Evolutionary conservation across 164 flowering plant genomes (phyloP).

Genomic region (Platanus orientalis): DNA sequence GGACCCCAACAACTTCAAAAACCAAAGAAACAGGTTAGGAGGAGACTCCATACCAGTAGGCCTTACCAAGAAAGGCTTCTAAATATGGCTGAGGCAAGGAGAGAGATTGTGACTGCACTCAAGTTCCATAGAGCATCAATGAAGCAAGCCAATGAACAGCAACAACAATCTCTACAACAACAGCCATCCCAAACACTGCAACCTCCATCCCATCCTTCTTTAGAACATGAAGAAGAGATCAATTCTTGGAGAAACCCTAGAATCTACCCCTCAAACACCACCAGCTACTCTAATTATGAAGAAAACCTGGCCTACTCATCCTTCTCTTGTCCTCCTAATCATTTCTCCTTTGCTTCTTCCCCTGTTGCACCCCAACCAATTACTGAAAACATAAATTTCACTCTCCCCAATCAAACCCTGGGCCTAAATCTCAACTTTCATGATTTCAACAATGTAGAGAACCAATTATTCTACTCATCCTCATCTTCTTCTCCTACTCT

Average conservation of each 20-base stretch:
- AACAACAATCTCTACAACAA: constrained; percentile 5
- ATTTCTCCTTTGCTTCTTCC: constrained; percentile 32
- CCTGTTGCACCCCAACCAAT: constrained; percentile 25
- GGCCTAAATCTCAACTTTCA: constrained; percentile 85
- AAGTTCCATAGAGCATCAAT: constrained; percentile 84
- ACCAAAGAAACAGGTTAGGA: constrained; percentile 74
- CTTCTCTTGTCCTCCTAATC: constrained; percentile 20
- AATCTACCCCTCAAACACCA: constrained; percentile 35
- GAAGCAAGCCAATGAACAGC: constrained; percentile 66
- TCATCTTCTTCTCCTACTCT: constrained; percentile 48
- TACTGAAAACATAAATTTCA: constrained; percentile 43
- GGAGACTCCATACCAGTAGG: constrained; percentile 77
- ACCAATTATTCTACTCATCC: constrained; percentile 26
- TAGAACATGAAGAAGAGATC: constrained; percentile 29
- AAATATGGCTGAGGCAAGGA: constrained; percentile 87
- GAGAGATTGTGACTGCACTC: constrained; percentile 87
- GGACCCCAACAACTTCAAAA: constrained; percentile 35
- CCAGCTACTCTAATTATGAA: constrained; percentile 19
- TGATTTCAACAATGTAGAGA: constrained; percentile 58
- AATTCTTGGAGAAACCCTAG: constrained; percentile 47
- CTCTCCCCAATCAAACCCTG: constrained; percentile 69
- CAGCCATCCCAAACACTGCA: constrained; percentile 6
- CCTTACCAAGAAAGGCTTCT: constrained; percentile 89
- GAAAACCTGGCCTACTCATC: constrained; percentile 28
- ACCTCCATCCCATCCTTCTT: constrained; percentile 23